Evolutionary conservation across 2,329 filamentous ascomycete species (phyloP), one percentile per base, ranked within the genome.

Genomic region (Conoideocrella luteorostrata): DNA sequence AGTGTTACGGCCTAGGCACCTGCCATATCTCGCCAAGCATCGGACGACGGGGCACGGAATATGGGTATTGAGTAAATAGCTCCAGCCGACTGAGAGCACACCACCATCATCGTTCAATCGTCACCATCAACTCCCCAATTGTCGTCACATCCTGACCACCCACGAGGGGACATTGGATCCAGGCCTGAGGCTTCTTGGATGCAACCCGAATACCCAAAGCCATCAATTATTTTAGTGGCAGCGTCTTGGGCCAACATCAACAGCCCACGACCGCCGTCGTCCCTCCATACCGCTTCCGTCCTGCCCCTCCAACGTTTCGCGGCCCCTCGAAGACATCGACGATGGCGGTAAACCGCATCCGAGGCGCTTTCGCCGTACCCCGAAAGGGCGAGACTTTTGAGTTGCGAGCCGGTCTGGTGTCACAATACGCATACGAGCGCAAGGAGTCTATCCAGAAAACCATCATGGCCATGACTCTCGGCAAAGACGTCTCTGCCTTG

Each of bases 401-500:
- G 75, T 72, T 98, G 68, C 85, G 93, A 65, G 88, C 91, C 51
- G 93, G 93, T 30, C 74, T 98, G 64, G 93, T 94, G 51, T 98
- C 93, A 52, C 93, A 98, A 72, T 98, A 97, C 84, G 93, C 93
- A 48, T 96, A 94, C 70, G 93, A 98, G 78, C 84, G 89, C 60
- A 98, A 98, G 69, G 93, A 98, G 73, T 87, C 93, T 20, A 98
- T 98, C 56, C 93, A 98, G 65, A 97, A 95, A 77, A 98, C 93
- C 52, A 98, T 98, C 71, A 97, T 97, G 90, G 90, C 93, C 63
- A 98, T 98, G 93, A 98, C 93, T 2, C 67, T 98, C 56, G 93
- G 93, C 65, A 98, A 98, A 68, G 93, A 98, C 69, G 93, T 98
- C 47, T 98, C 93, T 43, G 87, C 90, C 45, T 73, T 98, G 51